Evolutionary conservation across 805 yeast genomes (phyloP), one percentile per base, ranked within the genome.

Genomic region (Candida quercuum): DNA sequence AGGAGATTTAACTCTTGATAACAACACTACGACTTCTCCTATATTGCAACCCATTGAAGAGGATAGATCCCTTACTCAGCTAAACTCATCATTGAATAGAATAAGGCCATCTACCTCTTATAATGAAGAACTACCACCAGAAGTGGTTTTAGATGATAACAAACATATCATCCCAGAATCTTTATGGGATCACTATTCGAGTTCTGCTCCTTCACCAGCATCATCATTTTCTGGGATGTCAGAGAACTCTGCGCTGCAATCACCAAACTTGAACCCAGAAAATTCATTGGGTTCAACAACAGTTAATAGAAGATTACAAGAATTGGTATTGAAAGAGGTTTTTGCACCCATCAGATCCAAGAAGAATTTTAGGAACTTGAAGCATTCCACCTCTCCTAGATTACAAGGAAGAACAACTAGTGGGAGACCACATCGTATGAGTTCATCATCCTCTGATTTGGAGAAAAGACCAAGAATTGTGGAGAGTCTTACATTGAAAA

Each of bases 61-160:
- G 23, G 39, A 40, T 26, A 33, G 36, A 9, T 21, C 24, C 3
- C 9, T 24, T 15, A 23, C 25, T 9, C 37, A 36, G 4, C 17
- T 41, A 12, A 28, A 36, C 13, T 36, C 50, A 6, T 38, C 51
- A 12, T 41, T 51, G 12, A 36, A 31, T 33, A 40, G 28, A 17
- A 20, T 41, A 10, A 47, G 39, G 37, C 41, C 49, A 21, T 45
- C 60, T 35, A 36, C 43, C 7, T 41, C 52, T 13, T 40, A 37
- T 25, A 53, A 50, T 27, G 58, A 50, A 41, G 66, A 57, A 29
- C 51, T 57, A 6, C 67, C 77, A 10, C 85, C 91, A 3, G 96
- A 87, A 53, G 98, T 91, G n/a, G 79, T 85, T 2, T 68, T 91
- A 24, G 89, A 87, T 57, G 98, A 91, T 53, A 91, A 91, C 59